Percentiles rank a stretch among this genome's conserved stretches.
Evolutionary conservation across 768 basidiomycete genomes (phyloP).

Genomic region (Hericium coralloides): DNA sequence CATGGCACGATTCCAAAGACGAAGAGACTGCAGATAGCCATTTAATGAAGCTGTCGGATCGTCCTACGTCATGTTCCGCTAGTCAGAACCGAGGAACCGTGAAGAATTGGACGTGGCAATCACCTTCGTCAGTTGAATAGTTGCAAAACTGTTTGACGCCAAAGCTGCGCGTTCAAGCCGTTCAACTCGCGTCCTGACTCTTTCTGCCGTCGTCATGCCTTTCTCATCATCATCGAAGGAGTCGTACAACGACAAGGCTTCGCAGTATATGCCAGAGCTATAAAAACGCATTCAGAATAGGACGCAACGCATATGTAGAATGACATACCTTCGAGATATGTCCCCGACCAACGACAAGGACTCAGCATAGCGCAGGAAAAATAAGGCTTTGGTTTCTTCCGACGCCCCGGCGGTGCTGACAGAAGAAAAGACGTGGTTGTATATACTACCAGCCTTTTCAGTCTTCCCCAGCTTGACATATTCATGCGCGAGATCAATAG

Average conservation of each 20-base stretch:
- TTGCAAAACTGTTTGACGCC: constrained; percentile 60
- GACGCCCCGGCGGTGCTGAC: constrained; percentile 38
- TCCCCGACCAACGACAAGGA: constrained; percentile 54
- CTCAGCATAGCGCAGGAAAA: constrained; percentile 60
- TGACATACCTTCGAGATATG: constrained; percentile 44
- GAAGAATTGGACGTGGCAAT: constrained; percentile 3
- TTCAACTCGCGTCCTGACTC: constrained; percentile 50
- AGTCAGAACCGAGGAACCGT: too few species aligned
- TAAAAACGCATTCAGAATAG: neutral
- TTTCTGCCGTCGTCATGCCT: constrained; percentile 38
- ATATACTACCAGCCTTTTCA: constrained; percentile 56
- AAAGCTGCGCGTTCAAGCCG: constrained; percentile 62
- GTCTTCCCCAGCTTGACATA: constrained; percentile 72
- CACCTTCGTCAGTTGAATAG: constrained; percentile 63
- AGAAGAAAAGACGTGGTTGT: constrained; percentile 43
- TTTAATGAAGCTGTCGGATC: constrained; percentile 49
- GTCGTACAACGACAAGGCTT: constrained; percentile 44
- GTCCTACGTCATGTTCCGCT: constrained; percentile 32
- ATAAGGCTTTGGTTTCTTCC: constrained; percentile 41
- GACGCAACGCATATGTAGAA: neutral
- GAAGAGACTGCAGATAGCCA: constrained; percentile 57
- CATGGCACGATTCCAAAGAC: constrained; percentile 74
- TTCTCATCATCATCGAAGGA: constrained; percentile 35
- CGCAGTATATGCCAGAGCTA: constrained; percentile 47
- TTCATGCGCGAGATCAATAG: constrained; percentile 68